Evolutionary conservation across 768 basidiomycete genomes (phyloP).

Genomic region (Lentinula lateritia): DNA sequence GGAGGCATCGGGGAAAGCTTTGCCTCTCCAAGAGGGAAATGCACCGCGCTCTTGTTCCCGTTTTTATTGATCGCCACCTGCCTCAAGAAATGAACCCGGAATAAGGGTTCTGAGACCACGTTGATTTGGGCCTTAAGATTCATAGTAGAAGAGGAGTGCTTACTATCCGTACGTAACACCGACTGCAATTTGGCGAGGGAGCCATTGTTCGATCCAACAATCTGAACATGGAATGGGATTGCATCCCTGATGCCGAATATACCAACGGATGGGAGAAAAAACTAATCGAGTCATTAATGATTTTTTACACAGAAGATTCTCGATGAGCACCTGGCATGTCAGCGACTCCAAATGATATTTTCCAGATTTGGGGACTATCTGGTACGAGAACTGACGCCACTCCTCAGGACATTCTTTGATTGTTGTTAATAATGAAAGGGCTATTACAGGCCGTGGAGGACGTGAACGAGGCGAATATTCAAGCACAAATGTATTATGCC

Average conservation of each 20-base stretch:
- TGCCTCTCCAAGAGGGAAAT: constrained; percentile 3
- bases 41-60: neutral
- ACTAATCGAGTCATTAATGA: neutral
- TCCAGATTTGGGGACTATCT: neutral
- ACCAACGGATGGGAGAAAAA: constrained; percentile 3
- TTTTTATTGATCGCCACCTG: neutral
- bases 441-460: neutral
- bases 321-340: constrained; percentile 2
- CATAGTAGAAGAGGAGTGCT: neutral
- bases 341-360: neutral
- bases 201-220: neutral
- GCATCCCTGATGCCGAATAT: neutral
- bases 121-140: neutral
- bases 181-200: neutral
- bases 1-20: neutral
- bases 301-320: neutral
- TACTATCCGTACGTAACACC: neutral
- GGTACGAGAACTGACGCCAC: neutral
- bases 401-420: constrained; percentile 2
- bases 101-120: neutral
- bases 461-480: neutral
- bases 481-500: neutral
- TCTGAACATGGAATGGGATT: constrained; percentile 4
- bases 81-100: neutral
- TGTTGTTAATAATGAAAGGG: neutral